Evolutionary conservation across 1,284 basidiomycete genomes (phyloP), one percentile per base, ranked within the genome.

Genomic region (Porogramme epimiltina): DNA sequence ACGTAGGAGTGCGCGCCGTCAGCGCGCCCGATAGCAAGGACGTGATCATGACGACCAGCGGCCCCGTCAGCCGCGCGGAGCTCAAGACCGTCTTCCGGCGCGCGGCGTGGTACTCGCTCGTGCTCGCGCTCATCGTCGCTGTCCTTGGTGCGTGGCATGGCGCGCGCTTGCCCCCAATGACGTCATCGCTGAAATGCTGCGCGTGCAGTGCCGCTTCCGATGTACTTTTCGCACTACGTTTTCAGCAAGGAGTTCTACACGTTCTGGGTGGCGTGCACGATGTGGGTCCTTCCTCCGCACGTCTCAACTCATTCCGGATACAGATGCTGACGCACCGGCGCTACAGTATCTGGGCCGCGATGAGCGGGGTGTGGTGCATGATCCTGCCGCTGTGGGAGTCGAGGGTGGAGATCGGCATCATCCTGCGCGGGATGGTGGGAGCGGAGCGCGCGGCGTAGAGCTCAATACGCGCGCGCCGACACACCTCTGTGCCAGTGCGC

Each of bases 181-280:
- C 10, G 34, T 10, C 5, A n/a, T 4, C n/a, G 28, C 3, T 5
- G 18, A 25, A 25, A 42, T 50, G 40, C 34, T 19, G 3, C 10
- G 19, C 13, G 11, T 20, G 19, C 44, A 77, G 74, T 80, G 0
- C 79, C 80, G 0, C 57, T 81, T 5, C 79, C 80, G 4, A 75
- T 80, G 74, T 80, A 78, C 62, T 78, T 79, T 64, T 73, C 74
- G 28, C 71, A 73, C 50, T 82, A 81, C 55, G 64, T 81, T 4
- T 80, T 79, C 58, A 78, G 74, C 52, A 65, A 69, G 45, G 60
- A 58, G 18, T 82, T 81, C 62, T 80, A 74, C 61, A 72, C 66
- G n/a, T 78, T 78, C 59, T 82, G 79, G 80, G 70, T 77, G 31
- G 73, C 73, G 1, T 72, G 76, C 31, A 72, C 74, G 18, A 78